Percentiles rank a stretch among this genome's conserved stretches.
Evolutionary conservation across 202 grass and related monocot genomes (phyloP).

Genomic region (Bolboschoenoplectus hybrid): DNA sequence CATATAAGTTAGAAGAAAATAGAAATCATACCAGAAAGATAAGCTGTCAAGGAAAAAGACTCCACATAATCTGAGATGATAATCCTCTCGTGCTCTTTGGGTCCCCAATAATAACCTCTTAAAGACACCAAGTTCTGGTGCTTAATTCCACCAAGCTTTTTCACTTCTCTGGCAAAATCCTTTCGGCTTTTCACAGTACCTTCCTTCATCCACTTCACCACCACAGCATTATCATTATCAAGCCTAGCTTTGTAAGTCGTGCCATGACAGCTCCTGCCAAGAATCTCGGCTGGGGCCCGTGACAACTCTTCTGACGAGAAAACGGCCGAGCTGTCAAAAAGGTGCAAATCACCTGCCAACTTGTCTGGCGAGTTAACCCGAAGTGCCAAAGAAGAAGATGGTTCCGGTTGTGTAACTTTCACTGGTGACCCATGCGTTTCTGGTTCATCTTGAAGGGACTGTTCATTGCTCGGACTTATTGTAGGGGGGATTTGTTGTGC

Average conservation of each 20-base stretch:
- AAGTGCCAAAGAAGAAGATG: slow-evolving; percentile 48
- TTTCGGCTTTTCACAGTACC: slow-evolving; percentile 88
- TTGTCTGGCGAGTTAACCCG: slow-evolving; percentile 86
- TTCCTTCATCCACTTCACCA: slow-evolving; percentile 92
- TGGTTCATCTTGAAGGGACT: slow-evolving; percentile 20
- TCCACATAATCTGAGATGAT: slow-evolving; percentile 87
- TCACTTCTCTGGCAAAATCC: slow-evolving; percentile 90
- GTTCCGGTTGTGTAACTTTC: slow-evolving; percentile 48
- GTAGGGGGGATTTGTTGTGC: slow-evolving; percentile 17
- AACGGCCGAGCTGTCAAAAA: slow-evolving; percentile 62
- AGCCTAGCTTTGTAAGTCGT: slow-evolving; percentile 86
- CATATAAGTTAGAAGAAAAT: slow-evolving; percentile 22
- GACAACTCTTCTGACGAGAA: slow-evolving; percentile 86
- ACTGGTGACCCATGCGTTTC: slow-evolving; percentile 37
- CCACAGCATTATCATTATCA: slow-evolving; percentile 66
- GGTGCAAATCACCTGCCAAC: slow-evolving; percentile 76
- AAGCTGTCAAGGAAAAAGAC: slow-evolving; percentile 65
- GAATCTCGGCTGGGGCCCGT: slow-evolving; percentile 78
- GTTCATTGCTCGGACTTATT: slow-evolving; percentile 43
- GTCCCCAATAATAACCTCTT: slow-evolving; percentile 92
- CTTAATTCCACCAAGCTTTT: slow-evolving; percentile 73
- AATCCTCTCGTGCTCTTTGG: slow-evolving; percentile 92
- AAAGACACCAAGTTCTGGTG: slow-evolving; percentile 73
- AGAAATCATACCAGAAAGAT: slow-evolving; percentile 71
- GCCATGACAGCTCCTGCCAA: slow-evolving; percentile 95